phyloP scores from a whole-genome alignment of 1,139 yeast genomes.

The Pneumocystis oryctolagi region DNA sequence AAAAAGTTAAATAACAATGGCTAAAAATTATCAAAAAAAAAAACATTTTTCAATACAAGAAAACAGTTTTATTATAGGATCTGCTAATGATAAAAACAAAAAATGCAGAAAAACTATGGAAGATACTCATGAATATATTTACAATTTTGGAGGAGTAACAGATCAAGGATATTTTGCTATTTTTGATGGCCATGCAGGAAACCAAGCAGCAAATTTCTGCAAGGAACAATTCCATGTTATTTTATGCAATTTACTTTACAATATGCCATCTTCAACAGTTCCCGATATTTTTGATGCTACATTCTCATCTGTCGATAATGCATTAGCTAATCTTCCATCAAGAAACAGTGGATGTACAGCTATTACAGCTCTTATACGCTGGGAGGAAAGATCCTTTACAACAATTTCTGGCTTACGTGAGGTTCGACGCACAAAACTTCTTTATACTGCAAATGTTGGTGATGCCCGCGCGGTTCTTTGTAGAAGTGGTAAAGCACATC shows the following conservation, averaged over 20 bases:
- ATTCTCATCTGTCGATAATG: conserved; percentile 60
- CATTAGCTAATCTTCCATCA: conserved; percentile 38
- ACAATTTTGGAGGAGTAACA: conserved; percentile 72
- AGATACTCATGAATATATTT: conserved; percentile 87
- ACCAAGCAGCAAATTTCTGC: conserved; percentile 88
- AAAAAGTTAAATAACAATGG: not conserved
- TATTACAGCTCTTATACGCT: conserved; percentile 77
- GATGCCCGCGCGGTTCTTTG: conserved; percentile 68
- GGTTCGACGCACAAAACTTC: conserved; percentile 33
- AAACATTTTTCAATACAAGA: not conserved
- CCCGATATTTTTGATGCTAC: conserved; percentile 26
- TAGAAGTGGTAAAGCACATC: conserved; percentile 55
- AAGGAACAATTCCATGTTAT: conserved; percentile 70
- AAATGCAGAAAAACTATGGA: conserved; percentile 85
- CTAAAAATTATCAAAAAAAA: not conserved
- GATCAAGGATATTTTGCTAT: conserved; percentile 96
- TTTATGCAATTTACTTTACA: conserved; percentile 38
- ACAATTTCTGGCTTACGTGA: conserved; percentile 2
- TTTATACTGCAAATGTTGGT: conserved; percentile 92
- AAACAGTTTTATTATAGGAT: conserved; percentile 45
- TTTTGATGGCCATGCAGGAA: conserved; percentile 97
- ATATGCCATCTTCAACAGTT: conserved; percentile 19
- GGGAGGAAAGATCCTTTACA: conserved; percentile 28
- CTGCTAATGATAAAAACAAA: conserved; percentile 71
- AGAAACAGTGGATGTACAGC: conserved; percentile 85